These are phyloP conservation scores for Cladosporium phlei DNA, from an alignment of 2,329 filamentous ascomycete genomes.

Conservation along the genomic window DNA sequence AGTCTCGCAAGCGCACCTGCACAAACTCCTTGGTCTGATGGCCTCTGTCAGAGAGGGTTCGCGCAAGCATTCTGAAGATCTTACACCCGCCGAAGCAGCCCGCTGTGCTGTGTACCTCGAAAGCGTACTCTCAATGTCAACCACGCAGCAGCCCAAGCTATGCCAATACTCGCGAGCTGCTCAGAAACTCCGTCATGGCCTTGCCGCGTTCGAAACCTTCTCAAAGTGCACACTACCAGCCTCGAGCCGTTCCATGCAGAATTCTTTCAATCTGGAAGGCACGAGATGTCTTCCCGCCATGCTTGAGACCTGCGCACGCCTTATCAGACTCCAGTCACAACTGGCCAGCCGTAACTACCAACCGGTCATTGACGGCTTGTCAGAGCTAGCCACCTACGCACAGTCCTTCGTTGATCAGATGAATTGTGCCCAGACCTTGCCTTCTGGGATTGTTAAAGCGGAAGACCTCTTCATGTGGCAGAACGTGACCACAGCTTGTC, in stretches of 20 bases:
- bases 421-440: background rate
- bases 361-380: conserved; percentile 7
- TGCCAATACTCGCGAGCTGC: conserved; percentile 1
- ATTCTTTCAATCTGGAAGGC: conserved; percentile 4
- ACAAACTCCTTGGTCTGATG: conserved; percentile 71
- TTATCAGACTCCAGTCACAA: conserved; percentile 17
- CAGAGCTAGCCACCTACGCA: background rate
- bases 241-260: background rate
- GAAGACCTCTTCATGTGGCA: conserved; percentile 4
- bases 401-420: conserved; percentile 33
- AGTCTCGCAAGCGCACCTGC: conserved; percentile 65
- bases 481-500: background rate
- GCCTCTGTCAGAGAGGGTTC: conserved; percentile 62
- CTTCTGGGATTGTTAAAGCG: background rate
- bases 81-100: conserved; percentile 73
- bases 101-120: conserved; percentile 83
- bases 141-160: conserved; percentile 7
- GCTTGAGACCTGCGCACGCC: background rate
- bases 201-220: conserved; percentile 11
- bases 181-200: background rate
- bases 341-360: conserved; percentile 18
- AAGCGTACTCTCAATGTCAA: conserved; percentile 60
- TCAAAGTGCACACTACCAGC: conserved; percentile 5
- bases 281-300: conserved; percentile 1
- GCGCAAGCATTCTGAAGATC: conserved; percentile 74